A percentile compares a stretch with the other conserved stretches of the same genome.
Conservation (phyloP, 2,329 filamentous ascomycete genomes). For the Xylaria sp. region DNA sequence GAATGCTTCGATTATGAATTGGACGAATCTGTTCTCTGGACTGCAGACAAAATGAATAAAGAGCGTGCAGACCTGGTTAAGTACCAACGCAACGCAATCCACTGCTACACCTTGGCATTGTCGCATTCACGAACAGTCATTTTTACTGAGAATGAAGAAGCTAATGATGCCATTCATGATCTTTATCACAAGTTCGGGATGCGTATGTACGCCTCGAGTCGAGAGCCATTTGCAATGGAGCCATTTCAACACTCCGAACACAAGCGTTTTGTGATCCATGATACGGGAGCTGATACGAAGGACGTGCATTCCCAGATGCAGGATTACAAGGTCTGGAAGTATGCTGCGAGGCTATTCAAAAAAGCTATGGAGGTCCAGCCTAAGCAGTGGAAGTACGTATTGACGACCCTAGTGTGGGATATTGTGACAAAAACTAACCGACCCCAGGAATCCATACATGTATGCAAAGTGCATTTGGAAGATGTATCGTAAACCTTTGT, state of each 20-base stretch:
- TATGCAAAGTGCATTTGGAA: slow-evolving; percentile 71
- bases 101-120: slow-evolving; percentile 75
- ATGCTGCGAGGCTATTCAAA: slow-evolving; percentile 64
- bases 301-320: slow-evolving; percentile 66
- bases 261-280: slow-evolving; percentile 66
- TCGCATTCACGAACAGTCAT: slow-evolving; percentile 63
- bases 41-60: slow-evolving; percentile 90
- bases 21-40: slow-evolving; percentile 88
- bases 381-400: slow-evolving; percentile 65
- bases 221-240: slow-evolving; percentile 71
- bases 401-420: neutral
- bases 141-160: slow-evolving; percentile 56
- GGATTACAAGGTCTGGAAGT: slow-evolving; percentile 70
- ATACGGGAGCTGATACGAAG: slow-evolving; percentile 59
- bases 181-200: slow-evolving; percentile 70
- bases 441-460: slow-evolving; percentile 65
- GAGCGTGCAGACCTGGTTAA: slow-evolving; percentile 77
- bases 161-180: slow-evolving; percentile 62
- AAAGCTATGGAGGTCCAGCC: slow-evolving; percentile 65
- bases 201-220: slow-evolving; percentile 69
- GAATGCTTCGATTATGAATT: slow-evolving; percentile 89
- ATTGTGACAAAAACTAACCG: slow-evolving; percentile 40
- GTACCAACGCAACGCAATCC: slow-evolving; percentile 82
- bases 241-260: slow-evolving; percentile 67
- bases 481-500: slow-evolving; percentile 64